Evolutionary conservation across 2,329 filamentous ascomycete genomes (phyloP).

Genomic region (Fusarium albosuccineum): DNA sequence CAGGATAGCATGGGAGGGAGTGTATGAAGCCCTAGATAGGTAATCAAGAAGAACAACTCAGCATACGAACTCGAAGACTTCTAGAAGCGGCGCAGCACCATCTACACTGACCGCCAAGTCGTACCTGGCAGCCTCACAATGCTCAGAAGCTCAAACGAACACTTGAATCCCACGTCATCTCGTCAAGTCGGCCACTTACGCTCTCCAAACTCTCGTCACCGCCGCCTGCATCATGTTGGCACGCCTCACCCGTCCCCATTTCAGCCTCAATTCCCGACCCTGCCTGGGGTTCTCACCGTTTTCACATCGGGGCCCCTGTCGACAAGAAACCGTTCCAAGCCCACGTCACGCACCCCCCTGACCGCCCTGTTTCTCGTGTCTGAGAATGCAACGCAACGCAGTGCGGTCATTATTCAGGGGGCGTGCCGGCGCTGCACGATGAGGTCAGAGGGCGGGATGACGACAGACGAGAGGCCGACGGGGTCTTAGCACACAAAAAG

Average conservation of each 20-base stretch:
- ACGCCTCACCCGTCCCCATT: constrained; percentile 3
- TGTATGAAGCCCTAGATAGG: constrained; percentile 8
- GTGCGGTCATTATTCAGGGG: neutral
- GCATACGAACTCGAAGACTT: constrained; percentile 31
- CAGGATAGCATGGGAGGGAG: neutral
- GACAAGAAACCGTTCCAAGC: constrained; percentile 13
- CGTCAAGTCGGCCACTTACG: neutral
- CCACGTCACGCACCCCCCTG: constrained; percentile 21
- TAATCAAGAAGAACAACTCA: constrained; percentile 9
- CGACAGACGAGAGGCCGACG: constrained; percentile 29
- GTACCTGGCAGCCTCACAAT: constrained; percentile 9
- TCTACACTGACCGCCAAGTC: constrained; percentile 17
- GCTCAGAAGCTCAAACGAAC: constrained; percentile 1
- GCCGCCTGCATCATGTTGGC: constrained; percentile 21
- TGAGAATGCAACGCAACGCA: constrained; percentile 2
- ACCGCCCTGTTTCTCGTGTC: constrained; percentile 34
- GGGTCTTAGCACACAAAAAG: too few relatives aligned
- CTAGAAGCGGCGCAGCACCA: constrained; percentile 27
- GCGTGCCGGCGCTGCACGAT: constrained; percentile 42
- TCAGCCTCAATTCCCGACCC: neutral
- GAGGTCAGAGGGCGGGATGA: constrained; percentile 49
- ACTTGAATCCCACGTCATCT: constrained; percentile 9
- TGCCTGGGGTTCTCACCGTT: constrained; percentile 7
- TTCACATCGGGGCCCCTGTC: constrained; percentile 11
- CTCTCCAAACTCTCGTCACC: constrained; percentile 1